Conservation (phyloP, 1,284 basidiomycete species). For the Ustilago sp. region DNA sequence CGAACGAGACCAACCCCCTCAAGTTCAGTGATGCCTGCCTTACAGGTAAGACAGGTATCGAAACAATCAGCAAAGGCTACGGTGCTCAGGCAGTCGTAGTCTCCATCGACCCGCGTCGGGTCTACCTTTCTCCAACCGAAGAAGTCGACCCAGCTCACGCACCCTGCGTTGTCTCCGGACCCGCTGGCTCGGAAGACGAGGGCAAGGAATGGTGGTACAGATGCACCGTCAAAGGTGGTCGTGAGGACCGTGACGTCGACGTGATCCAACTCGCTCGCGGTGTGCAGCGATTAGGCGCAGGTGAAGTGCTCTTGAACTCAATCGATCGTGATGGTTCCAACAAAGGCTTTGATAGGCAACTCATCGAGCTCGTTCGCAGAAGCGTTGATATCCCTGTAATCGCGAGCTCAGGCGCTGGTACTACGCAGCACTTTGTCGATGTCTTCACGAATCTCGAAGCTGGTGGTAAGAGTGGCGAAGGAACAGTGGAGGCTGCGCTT, state of each 20-base stretch:
- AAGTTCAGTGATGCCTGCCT: constrained; percentile 64
- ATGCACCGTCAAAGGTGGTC: constrained; percentile 94
- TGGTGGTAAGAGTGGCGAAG: constrained; percentile 43
- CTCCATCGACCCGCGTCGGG: constrained; percentile 91
- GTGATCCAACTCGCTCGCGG: constrained; percentile 91
- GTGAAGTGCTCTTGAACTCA: constrained; percentile 94
- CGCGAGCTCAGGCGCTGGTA: constrained; percentile 89
- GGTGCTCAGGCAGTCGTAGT: constrained; percentile 98
- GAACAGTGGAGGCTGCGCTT: constrained; percentile 84
- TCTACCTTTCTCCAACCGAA: constrained; percentile 79
- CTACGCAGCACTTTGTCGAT: constrained; percentile 82
- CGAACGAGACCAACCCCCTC: constrained; percentile 57
- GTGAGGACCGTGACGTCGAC: constrained; percentile 87
- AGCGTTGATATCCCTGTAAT: constrained; percentile 91
- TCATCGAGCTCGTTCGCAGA: constrained; percentile 79
- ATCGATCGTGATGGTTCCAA: constrained; percentile 97
- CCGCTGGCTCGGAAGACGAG: constrained; percentile 73
- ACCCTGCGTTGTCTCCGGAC: constrained; percentile 52
- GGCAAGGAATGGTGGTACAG: constrained; percentile 94
- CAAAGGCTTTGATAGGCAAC: constrained; percentile 88
- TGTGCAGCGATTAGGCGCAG: constrained; percentile 88
- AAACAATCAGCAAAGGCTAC: constrained; percentile 89
- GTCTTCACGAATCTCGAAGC: constrained; percentile 71
- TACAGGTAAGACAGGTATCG: constrained; percentile 79
- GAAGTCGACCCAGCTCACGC: constrained; percentile 71